These are phyloP conservation scores for Sphagnum magellanicum DNA, from an alignment of 228 moss, liverwort and hornwort genomes.

Conservation along the genomic window DNA sequence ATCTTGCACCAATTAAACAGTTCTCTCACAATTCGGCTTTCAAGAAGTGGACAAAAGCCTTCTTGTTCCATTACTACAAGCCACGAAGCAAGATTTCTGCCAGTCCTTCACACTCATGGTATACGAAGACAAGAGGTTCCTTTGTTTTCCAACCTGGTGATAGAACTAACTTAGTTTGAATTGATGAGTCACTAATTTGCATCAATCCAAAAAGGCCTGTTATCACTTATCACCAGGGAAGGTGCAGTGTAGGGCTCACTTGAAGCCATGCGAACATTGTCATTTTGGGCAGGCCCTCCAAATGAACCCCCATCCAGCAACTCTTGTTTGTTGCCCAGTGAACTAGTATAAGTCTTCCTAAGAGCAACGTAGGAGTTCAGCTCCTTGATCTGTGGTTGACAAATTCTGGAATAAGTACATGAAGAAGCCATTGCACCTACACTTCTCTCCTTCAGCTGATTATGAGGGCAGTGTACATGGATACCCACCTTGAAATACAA, in stretches of 20 bases:
- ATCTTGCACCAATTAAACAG: too few relatives aligned
- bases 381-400: conserved; percentile 74
- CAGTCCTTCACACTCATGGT: too few relatives aligned
- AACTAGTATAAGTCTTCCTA: conserved; percentile 94
- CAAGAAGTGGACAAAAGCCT: too few relatives aligned
- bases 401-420: too few relatives aligned
- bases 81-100: too few relatives aligned
- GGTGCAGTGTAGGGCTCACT: conserved; percentile 27
- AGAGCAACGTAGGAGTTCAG: conserved; percentile 94
- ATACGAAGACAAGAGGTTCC: too few relatives aligned
- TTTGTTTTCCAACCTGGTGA: background rate
- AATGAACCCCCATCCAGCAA: conserved; percentile 69
- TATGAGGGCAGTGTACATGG: too few relatives aligned
- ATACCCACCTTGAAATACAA: too few relatives aligned
- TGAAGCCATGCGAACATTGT: conserved; percentile 54
- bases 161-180: background rate
- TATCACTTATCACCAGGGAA: background rate
- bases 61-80: too few relatives aligned
- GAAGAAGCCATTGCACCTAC: too few relatives aligned
- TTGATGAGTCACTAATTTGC: background rate
- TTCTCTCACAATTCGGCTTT: too few relatives aligned
- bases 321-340: conserved; percentile 74
- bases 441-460: too few relatives aligned
- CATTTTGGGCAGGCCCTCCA: conserved; percentile 55
- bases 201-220: background rate